Evolutionary conservation across 768 basidiomycete species (phyloP), one percentile per base, ranked within the genome.

Genomic region (Gautieria morchelliformis): DNA sequence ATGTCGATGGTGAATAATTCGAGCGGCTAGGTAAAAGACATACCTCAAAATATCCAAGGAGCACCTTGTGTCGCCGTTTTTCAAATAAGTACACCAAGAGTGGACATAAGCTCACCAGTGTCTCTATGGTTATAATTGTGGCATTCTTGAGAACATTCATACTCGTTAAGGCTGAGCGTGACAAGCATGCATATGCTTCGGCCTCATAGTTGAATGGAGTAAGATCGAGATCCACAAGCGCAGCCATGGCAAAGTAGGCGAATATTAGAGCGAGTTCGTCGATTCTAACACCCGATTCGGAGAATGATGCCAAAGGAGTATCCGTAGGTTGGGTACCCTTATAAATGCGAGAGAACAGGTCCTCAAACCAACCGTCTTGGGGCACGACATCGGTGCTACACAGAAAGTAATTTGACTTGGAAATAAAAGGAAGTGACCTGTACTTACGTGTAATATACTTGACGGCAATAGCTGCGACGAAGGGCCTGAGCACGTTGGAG

Each of bases 131-230:
- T 22, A 81, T 79, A 45, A 85, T 67, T 0, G 81, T 80, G 8
- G 87, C 86, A 62, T 84, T 84, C 69, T 87, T 85, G 40, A 88
- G 67, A 19, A 89, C 78, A 0, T 85, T 76, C 63, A 84, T 82
- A 12, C 86, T 69, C 44, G 78, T 75, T 15, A 89, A 68, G 1
- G 86, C 83, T 1, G 82, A 83, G 14, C 78, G 71, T 0, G 84
- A 75, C 24, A 88, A 73, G 60, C 86, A 83, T 49, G 84, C 78
- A 55, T 75, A 85, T 58, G 85, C 84, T 58, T 85, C 83, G 15
- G 77, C 84, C 27, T 81, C 81, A 1, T 76, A 65, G 72, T 14
- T 75, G 40, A 81, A 82, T 56, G 78, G 71, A 22, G 77, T 78
- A 24, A 75, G 72, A 56, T 73, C 76, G 7, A 85, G 74, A 69